Evolutionary conservation across 2,329 filamentous ascomycete species (phyloP).

Genomic region (Botrytis squamosa): DNA sequence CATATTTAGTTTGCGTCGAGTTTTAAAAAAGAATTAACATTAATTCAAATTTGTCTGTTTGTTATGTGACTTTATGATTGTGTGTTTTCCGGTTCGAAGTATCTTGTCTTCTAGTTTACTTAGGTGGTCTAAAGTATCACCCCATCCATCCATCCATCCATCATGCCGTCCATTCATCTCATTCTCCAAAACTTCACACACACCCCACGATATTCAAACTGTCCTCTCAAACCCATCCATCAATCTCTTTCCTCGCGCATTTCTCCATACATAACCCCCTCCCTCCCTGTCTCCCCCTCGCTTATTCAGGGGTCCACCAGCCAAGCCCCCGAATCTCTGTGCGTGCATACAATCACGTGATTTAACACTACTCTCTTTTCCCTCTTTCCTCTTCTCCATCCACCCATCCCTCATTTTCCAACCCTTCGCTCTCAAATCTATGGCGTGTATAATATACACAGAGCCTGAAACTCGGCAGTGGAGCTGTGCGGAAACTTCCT

Average conservation of each 20-base stretch:
- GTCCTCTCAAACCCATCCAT: not conserved
- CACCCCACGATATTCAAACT: not conserved
- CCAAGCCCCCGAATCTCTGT: not conserved
- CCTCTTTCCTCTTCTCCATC: too few species aligned
- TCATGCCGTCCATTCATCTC: too few species aligned
- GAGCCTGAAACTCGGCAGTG: too few species aligned
- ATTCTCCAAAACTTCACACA: not conserved
- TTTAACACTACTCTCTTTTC: not conserved
- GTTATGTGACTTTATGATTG: fast-evolving
- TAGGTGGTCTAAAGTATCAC: not conserved
- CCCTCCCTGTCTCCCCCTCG: not conserved
- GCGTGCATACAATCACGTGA: not conserved
- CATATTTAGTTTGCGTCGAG: not conserved
- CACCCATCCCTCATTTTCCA: too few species aligned
- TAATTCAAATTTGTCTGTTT: not conserved
- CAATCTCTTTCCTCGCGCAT: not conserved
- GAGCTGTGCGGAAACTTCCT: too few species aligned
- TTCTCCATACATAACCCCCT: fast-evolving
- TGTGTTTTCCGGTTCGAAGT: not conserved
- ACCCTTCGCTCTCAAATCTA: too few species aligned
- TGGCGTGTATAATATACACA: too few species aligned
- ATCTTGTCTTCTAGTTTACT: not conserved
- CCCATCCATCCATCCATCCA: too few species aligned
- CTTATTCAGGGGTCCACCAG: not conserved
- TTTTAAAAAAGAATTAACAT: not conserved